Percentiles rank a stretch among this genome's conserved stretches.
Conservation (phyloP, 768 basidiomycete genomes). For the Serendipita sp. region DNA sequence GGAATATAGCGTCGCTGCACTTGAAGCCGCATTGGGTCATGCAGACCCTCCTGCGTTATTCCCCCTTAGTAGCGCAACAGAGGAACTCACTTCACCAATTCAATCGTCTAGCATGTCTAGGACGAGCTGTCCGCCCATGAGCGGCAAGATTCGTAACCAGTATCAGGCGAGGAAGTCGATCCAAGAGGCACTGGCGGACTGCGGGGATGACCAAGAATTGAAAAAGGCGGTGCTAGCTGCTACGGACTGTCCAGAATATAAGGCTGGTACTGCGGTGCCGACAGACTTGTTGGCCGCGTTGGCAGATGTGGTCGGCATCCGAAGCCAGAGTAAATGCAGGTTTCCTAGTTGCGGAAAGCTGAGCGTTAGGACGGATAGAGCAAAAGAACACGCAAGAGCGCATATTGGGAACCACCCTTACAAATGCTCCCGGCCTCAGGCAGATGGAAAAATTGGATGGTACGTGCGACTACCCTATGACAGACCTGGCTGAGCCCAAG, state of each 20-base stretch:
- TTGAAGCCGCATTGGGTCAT: no score
- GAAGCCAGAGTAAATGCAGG: neutral
- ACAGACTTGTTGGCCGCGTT: neutral
- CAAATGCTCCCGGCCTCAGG: neutral
- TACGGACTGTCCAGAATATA: neutral
- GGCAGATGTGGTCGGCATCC: neutral
- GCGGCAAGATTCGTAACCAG: constrained; percentile 1
- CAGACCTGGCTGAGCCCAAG: neutral
- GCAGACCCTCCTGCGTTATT: no score
- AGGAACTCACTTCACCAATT: no score
- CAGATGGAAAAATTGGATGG: neutral
- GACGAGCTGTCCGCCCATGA: constrained; percentile 1
- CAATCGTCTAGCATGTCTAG: no score
- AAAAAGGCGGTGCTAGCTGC: neutral
- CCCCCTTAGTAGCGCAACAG: no score
- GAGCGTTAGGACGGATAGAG: neutral
- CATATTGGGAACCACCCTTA: neutral
- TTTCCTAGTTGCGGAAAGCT: neutral
- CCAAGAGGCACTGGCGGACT: constrained; percentile 3
- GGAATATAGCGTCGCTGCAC: no score
- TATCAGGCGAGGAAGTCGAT: neutral
- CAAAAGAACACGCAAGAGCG: neutral
- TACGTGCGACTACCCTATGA: neutral
- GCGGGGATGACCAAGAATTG: neutral
- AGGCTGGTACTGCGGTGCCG: neutral